Conservation (phyloP, 495 filamentous ascomycete genomes). For the Usnea hakonensis region DNA sequence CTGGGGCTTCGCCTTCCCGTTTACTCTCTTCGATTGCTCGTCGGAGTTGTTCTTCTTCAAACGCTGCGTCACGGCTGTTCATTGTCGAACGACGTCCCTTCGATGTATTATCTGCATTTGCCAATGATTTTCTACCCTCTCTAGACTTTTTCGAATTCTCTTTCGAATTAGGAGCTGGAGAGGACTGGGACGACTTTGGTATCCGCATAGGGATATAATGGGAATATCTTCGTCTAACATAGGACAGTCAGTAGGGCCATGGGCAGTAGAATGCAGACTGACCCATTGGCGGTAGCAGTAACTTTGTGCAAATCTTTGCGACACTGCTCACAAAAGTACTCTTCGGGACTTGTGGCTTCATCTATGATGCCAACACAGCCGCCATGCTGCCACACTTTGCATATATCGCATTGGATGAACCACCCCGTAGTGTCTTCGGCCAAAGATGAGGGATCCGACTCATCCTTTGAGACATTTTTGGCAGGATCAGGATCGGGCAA, state of each 20-base stretch:
- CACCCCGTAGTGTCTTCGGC: conserved; percentile 85
- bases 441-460: conserved; percentile 46
- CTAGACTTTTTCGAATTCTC: conserved; percentile 41
- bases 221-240: conserved; percentile 53
- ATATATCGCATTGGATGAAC: conserved; percentile 96
- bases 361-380: conserved; percentile 97
- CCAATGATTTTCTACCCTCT: conserved; percentile 40
- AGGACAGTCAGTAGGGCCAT: conserved; percentile 19
- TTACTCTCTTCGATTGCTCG: conserved; percentile 94
- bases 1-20: conserved; percentile 48
- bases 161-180: conserved; percentile 39
- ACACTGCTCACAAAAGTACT: conserved; percentile 97
- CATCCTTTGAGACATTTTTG: conserved; percentile 42
- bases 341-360: conserved; percentile 81
- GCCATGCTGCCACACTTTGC: conserved; percentile 98
- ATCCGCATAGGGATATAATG: conserved; percentile 59
- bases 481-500: conserved; percentile 60
- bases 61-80: conserved; percentile 93
- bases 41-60: conserved; percentile 85
- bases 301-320: conserved; percentile 84
- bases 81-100: conserved; percentile 88
- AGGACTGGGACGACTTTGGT: conserved; percentile 36
- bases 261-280: conserved; percentile 36
- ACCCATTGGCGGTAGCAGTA: conserved; percentile 76
- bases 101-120: conserved; percentile 39